Percentiles rank a stretch among this genome's conserved stretches.
Evolutionary conservation across 2,329 filamentous ascomycete genomes (phyloP).

Genomic region (Aspergillus latus): DNA sequence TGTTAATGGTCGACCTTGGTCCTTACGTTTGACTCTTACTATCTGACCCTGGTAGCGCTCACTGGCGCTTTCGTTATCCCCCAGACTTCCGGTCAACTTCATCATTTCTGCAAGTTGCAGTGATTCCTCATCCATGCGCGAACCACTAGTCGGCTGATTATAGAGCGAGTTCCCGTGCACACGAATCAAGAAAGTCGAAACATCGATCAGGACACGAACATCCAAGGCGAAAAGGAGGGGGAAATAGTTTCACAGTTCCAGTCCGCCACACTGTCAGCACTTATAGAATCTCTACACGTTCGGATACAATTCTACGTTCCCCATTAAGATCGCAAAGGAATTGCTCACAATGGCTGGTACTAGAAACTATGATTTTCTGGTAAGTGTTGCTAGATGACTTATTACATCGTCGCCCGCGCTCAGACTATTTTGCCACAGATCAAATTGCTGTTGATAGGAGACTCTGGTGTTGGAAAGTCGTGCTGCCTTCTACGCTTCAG

Average conservation of each 20-base stretch:
- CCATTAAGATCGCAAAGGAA: not conserved
- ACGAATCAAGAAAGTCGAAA: not conserved
- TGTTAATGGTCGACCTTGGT: no score
- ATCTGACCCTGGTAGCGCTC: not conserved
- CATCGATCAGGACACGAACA: not conserved
- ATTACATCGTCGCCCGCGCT: constrained; percentile 17
- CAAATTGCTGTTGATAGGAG: constrained; percentile 93
- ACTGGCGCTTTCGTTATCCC: not conserved
- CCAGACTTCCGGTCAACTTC: not conserved
- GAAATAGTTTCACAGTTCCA: constrained; percentile 3
- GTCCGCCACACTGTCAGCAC: not conserved
- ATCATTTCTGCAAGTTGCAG: not conserved
- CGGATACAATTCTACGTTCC: not conserved
- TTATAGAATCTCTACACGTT: not conserved
- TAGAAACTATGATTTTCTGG: constrained; percentile 98
- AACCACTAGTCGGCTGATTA: not conserved
- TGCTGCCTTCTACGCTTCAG: constrained; percentile 96
- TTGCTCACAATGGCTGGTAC: constrained; percentile 76
- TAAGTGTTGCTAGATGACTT: constrained; percentile 50
- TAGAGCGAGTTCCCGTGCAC: not conserved
- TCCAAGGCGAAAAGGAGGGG: constrained; percentile 3
- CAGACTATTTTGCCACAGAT: constrained; percentile 60
- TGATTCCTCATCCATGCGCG: not conserved
- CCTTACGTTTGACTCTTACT: not conserved
- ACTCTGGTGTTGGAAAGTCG: constrained; percentile 95